These are phyloP conservation scores for Suillus plorans DNA, from an alignment of 768 basidiomycete species.

Conservation along the genomic window DNA sequence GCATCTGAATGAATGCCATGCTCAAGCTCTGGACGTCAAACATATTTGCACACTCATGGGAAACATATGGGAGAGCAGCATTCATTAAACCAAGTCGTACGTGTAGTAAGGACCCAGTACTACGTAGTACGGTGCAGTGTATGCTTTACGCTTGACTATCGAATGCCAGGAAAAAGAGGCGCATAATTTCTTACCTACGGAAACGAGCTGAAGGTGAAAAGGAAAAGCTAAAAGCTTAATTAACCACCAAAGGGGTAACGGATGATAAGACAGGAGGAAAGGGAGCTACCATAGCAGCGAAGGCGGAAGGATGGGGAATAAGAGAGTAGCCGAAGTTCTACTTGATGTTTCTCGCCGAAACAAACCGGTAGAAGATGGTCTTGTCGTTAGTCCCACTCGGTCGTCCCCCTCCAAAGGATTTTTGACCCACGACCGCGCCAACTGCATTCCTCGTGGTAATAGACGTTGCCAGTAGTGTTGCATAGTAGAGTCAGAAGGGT, in stretches of 20 bases:
- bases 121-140: background rate
- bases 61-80: background rate
- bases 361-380: no score
- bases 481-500: no score
- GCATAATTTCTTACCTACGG: slow-evolving; percentile 51
- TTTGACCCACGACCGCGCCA: no score
- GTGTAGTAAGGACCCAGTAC: background rate
- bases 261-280: background rate
- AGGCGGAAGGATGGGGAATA: slow-evolving; percentile 17
- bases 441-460: no score
- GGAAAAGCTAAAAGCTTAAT: slow-evolving; percentile 19
- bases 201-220: slow-evolving; percentile 21
- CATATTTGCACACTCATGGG: background rate
- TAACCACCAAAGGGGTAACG: slow-evolving; percentile 24
- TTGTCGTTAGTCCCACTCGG: no score
- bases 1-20: background rate
- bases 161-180: slow-evolving; percentile 3
- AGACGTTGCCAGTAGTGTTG: no score
- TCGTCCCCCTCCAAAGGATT: no score
- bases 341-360: no score
- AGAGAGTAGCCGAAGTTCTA: slow-evolving; percentile 8
- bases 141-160: slow-evolving; percentile 9
- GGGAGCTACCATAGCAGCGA: background rate
- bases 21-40: no score
- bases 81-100: background rate